Evolutionary conservation across 2,329 filamentous ascomycete genomes (phyloP).

Genomic region (Dactylellina haptotyla): DNA sequence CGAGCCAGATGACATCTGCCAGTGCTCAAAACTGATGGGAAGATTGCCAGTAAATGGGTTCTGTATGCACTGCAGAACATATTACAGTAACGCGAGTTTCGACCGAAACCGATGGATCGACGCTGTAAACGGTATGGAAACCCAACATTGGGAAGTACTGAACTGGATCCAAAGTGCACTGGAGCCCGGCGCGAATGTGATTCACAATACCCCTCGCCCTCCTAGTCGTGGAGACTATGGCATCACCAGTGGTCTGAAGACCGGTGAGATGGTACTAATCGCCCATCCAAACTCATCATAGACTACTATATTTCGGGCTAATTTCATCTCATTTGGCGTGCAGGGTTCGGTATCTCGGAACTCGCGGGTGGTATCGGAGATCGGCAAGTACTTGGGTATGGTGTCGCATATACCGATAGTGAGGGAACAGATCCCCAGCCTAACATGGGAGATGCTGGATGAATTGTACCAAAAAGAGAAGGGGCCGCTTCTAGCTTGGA

Average conservation of each 20-base stretch:
- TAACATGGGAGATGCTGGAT: neutral
- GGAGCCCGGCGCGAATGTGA: neutral
- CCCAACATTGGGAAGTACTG: neutral
- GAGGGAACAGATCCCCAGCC: neutral
- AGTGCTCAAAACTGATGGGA: neutral
- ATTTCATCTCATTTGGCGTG: no score
- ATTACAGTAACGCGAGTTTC: neutral
- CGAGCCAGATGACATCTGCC: neutral
- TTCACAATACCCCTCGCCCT: no score
- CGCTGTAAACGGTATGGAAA: slow-evolving; percentile 6
- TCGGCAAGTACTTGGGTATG: no score
- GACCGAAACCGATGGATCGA: neutral
- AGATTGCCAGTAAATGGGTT: neutral
- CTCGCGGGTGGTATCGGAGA: no score
- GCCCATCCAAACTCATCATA: no score
- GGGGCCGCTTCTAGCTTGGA: neutral
- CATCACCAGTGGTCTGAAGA: no score
- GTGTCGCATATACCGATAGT: no score
- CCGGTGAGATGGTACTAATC: no score
- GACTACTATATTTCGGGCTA: no score
- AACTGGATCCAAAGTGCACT: neutral
- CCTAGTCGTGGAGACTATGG: no score
- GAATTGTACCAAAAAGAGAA: slow-evolving; percentile 4
- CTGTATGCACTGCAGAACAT: neutral
- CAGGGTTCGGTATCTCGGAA: no score